Percentiles rank a stretch among this genome's conserved stretches.
phyloP scores from a whole-genome alignment of 352 stramenopile species.

The Pythium plurisporium region DNA sequence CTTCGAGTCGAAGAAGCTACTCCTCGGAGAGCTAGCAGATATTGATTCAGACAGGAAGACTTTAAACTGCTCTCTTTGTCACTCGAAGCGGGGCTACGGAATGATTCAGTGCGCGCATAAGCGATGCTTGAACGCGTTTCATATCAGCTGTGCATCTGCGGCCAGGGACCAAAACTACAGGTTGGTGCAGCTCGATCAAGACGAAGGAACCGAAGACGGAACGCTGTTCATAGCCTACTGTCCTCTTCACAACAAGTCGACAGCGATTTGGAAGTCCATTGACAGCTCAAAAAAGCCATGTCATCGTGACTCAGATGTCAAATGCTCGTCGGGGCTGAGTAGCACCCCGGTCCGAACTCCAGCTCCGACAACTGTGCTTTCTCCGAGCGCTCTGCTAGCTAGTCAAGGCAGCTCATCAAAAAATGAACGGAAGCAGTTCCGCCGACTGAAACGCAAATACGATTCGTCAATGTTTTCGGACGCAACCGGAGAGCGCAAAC shows the following conservation, averaged over 20 bases:
- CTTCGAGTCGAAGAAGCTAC: conserved; percentile 28
- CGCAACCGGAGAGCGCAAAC: background rate
- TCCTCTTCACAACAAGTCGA: conserved; percentile 45
- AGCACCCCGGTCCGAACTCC: background rate
- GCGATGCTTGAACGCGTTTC: conserved; percentile 67
- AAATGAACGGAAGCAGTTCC: conserved; percentile 59
- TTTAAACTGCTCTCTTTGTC: conserved; percentile 66
- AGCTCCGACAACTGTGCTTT: conserved; percentile 18
- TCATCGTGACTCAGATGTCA: background rate
- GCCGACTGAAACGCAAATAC: conserved; percentile 69
- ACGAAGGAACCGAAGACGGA: conserved; percentile 22
- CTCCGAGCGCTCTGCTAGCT: conserved; percentile 49
- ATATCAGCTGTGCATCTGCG: conserved; percentile 69
- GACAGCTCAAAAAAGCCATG: background rate
- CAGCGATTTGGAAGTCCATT: conserved; percentile 5
- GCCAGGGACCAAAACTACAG: conserved; percentile 47
- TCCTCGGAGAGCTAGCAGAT: conserved; percentile 39
- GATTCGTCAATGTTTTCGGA: conserved; percentile 20
- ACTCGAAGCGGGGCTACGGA: conserved; percentile 47
- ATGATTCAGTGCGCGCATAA: conserved; percentile 80
- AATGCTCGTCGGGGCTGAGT: background rate
- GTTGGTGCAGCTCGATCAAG: conserved; percentile 50
- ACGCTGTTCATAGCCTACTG: conserved; percentile 75
- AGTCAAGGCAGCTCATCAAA: conserved; percentile 44
- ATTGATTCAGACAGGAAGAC: conserved; percentile 60